A percentile compares a stretch with the other conserved stretches of the same genome.
These are phyloP conservation scores for Irineochytrium annulatum DNA, from an alignment of 192 early-diverging fungal species.

Conservation along the genomic window DNA sequence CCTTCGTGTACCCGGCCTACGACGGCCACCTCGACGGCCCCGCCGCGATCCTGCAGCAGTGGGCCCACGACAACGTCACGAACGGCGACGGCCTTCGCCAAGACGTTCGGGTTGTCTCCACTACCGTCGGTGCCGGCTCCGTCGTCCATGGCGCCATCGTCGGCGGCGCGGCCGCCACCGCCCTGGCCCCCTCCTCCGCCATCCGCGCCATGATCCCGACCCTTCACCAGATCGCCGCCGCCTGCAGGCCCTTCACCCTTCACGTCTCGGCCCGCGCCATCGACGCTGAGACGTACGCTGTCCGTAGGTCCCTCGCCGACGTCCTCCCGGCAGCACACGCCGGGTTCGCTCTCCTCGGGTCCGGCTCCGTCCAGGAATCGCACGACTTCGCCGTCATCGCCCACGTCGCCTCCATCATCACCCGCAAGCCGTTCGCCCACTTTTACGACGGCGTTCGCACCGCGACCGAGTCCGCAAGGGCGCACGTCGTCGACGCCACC, in stretches of 20 bases:
- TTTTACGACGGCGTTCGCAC: conserved; percentile 68
- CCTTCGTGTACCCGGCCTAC: conserved; percentile 77
- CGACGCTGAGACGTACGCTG: conserved; percentile 50
- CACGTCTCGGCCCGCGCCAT: conserved; percentile 74
- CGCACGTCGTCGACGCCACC: conserved; percentile 47
- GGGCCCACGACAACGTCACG: conserved; percentile 58
- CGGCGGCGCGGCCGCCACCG: conserved; percentile 41
- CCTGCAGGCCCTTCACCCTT: conserved; percentile 66
- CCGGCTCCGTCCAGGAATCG: conserved; percentile 76
- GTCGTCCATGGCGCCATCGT: conserved; percentile 73
- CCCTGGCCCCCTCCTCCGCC: conserved; percentile 69
- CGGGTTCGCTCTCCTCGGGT: conserved; percentile 72
- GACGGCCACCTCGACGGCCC: conserved; percentile 61
- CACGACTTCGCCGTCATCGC: conserved; percentile 84
- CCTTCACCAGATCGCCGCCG: conserved; percentile 65
- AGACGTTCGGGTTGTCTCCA: conserved; percentile 72
- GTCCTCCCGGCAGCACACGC: conserved; percentile 74
- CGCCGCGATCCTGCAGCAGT: conserved; percentile 53
- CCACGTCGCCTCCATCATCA: conserved; percentile 65
- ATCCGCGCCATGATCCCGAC: conserved; percentile 80
- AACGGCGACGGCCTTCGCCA: conserved; percentile 69
- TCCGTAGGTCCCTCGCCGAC: conserved; percentile 61
- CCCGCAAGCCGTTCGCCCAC: conserved; percentile 74
- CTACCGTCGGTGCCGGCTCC: conserved; percentile 71
- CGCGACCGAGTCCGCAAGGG: conserved; percentile 47